Conservation (phyloP, 768 basidiomycete species). For the Coprinellus micaceus region DNA sequence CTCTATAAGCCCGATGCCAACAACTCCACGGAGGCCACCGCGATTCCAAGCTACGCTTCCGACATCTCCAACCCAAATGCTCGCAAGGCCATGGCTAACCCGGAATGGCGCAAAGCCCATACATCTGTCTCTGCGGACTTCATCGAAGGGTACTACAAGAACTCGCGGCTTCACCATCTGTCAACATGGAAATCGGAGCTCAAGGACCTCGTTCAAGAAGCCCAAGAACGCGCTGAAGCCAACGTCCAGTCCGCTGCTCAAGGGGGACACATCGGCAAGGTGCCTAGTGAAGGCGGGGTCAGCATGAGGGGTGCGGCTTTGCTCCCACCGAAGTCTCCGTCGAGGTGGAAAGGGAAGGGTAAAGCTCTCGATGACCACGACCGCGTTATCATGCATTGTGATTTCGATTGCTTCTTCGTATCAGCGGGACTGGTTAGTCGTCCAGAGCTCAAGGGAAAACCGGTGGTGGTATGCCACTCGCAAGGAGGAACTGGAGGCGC, state of each 20-base stretch:
- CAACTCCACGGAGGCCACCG: conserved; percentile 38
- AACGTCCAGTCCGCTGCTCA: conserved; percentile 11
- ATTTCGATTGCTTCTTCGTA: conserved; percentile 97
- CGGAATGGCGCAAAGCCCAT: conserved; percentile 82
- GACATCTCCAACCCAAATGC: conserved; percentile 69
- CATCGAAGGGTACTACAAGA: conserved; percentile 77
- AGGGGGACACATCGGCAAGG: conserved; percentile 27
- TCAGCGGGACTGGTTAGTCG: conserved; percentile 80
- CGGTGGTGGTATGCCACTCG: conserved; percentile 94
- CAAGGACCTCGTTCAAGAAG: conserved; percentile 70
- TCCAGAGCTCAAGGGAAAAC: conserved; percentile 81
- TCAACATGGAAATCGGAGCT: conserved; percentile 92
- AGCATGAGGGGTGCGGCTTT: conserved; percentile 56
- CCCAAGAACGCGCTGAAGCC: conserved; percentile 65
- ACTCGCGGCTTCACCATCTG: conserved; percentile 90
- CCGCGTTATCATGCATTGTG: conserved; percentile 84
- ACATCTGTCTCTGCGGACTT: conserved; percentile 86
- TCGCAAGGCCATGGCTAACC: conserved; percentile 74
- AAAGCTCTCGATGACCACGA: conserved; percentile 50
- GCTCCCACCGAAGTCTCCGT: conserved; percentile 40
- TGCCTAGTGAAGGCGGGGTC: conserved; percentile 25
- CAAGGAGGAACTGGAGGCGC: conserved; percentile 69
- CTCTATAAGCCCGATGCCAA: conserved; percentile 39
- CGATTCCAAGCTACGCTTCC: conserved; percentile 63
- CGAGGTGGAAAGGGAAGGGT: conserved; percentile 56